These are phyloP conservation scores for Botrytis byssoidea DNA, from an alignment of 2,329 filamentous ascomycete species.

Conservation along the genomic window DNA sequence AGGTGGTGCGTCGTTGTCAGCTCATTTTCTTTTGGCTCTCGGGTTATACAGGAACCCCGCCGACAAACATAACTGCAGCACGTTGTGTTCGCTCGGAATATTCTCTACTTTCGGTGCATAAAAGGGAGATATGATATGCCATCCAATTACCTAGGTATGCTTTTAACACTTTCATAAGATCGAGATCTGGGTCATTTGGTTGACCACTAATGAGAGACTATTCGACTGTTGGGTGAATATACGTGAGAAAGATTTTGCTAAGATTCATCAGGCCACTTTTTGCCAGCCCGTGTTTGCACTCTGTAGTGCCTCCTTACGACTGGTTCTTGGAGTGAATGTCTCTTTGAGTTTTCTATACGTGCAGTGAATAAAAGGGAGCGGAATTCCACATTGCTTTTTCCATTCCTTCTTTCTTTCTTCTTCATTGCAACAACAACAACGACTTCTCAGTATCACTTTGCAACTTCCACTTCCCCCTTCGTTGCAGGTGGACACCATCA, in stretches of 20 bases:
- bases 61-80: neutral
- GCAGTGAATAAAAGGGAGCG: neutral
- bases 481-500: neutral
- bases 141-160: neutral
- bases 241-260: neutral
- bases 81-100: neutral
- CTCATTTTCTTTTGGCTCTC: neutral
- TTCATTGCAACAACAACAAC: neutral
- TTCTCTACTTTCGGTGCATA: neutral
- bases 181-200: neutral
- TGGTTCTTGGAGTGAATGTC: constrained; percentile 2
- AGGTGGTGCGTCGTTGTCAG: neutral
- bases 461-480: neutral
- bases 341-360: neutral
- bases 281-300: neutral
- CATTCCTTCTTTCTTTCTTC: neutral
- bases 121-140: neutral
- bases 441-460: neutral
- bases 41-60: neutral
- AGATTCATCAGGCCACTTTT: constrained; percentile 14
- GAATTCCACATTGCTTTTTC: neutral
- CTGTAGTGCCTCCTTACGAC: no score
- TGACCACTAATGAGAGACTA: neutral
- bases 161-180: neutral
- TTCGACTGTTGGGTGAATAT: neutral